phyloP scores from a whole-genome alignment of 805 yeast genomes.

The Clavispora santaluciae region DNA sequence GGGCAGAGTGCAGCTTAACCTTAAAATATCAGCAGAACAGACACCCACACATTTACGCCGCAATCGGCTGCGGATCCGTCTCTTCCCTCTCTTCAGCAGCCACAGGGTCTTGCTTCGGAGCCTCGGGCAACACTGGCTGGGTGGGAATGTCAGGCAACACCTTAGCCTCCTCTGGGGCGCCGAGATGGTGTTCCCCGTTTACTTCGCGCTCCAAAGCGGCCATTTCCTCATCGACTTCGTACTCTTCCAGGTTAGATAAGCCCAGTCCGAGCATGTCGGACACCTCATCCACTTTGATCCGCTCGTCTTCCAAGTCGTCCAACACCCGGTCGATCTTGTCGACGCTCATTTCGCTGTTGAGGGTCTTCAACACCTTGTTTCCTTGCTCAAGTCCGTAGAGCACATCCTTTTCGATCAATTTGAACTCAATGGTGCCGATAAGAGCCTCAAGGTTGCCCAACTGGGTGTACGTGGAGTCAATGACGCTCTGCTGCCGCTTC shows the following conservation, averaged over 20 bases:
- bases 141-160: constrained; percentile 11
- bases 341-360: constrained; percentile 73
- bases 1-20: too few species aligned
- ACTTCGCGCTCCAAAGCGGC: constrained; percentile 46
- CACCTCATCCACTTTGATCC: constrained; percentile 71
- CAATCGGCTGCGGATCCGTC: neutral
- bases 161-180: constrained; percentile 1
- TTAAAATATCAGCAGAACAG: neutral
- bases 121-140: constrained; percentile 1
- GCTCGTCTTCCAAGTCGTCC: constrained; percentile 82
- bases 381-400: constrained; percentile 78
- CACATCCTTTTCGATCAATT: constrained; percentile 82
- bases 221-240: constrained; percentile 65
- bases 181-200: constrained; percentile 7
- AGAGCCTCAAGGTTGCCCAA: constrained; percentile 73
- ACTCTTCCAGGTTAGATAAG: constrained; percentile 45
- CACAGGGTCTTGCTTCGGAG: constrained; percentile 14
- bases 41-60: neutral
- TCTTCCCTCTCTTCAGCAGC: constrained; percentile 10
- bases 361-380: constrained; percentile 63
- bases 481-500: constrained; percentile 75
- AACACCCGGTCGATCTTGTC: constrained; percentile 76
- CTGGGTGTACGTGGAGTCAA: constrained; percentile 70
- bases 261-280: constrained; percentile 45
- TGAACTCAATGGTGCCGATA: constrained; percentile 80